phyloP scores from a whole-genome alignment of 768 basidiomycete species.

The Lactarius sp. region DNA sequence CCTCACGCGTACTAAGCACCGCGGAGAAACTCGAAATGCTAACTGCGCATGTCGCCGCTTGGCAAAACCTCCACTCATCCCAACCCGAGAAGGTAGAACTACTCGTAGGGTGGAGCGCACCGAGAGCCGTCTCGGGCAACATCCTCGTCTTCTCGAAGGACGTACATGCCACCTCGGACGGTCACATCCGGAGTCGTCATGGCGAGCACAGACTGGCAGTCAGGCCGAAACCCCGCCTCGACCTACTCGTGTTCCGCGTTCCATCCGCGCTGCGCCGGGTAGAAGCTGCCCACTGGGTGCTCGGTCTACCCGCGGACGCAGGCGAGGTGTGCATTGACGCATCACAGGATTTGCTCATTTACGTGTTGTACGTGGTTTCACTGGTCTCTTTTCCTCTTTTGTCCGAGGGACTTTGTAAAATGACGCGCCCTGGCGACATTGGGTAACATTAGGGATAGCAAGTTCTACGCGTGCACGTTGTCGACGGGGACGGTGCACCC shows the following conservation, averaged over 20 bases:
- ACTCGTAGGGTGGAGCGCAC: conserved; percentile 8
- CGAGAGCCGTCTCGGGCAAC: conserved; percentile 8
- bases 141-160: conserved; percentile 9
- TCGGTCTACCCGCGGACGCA: not conserved
- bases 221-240: not conserved
- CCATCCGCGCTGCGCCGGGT: conserved; percentile 5
- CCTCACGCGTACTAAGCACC: not conserved
- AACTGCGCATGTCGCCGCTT: not conserved
- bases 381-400: not conserved
- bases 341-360: conserved; percentile 17
- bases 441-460: not conserved
- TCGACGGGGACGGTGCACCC: conserved; percentile 5
- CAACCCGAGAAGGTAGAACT: not conserved
- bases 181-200: not conserved
- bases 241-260: conserved; percentile 12
- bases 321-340: conserved; percentile 7
- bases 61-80: not conserved
- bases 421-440: not conserved
- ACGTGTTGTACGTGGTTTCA: conserved; percentile 4
- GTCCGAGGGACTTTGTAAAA: not conserved
- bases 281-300: conserved; percentile 9
- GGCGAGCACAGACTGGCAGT: not conserved
- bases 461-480: conserved; percentile 3
- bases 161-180: not conserved
- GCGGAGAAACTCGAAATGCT: conserved; percentile 13